Base-by-base conservation (phyloP, 2,329 filamentous ascomycete species). In the Cordyceps tenuipes region DNA sequence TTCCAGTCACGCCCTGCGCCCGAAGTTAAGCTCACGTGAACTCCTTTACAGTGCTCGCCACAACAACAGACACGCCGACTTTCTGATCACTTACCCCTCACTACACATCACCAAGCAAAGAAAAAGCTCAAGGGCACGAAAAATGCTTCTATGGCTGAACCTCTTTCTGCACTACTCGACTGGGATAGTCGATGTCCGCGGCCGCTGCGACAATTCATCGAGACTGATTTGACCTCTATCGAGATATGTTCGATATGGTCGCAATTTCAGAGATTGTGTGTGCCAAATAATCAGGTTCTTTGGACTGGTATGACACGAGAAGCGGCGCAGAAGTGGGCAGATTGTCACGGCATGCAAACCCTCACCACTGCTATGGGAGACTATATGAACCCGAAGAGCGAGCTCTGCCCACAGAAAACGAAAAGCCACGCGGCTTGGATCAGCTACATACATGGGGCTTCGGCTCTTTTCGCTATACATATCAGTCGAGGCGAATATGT, bases 371-470 rank as follows among this genome's bases (percentile, higher is more conserved):
- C 63, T 0, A 63, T 67, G 39, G 65, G 66, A 13, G 62, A 61
- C 5, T 47, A 66, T 5, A 53, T 64, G 3, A 15, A 63, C 21
- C 39, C 7, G 4, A 43, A 52, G n/a, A 44, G 60, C 13, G 43
- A 34, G 3, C 49, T 36, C 2, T 63, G 47, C 7, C 36, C 17
- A 2, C 7, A 50, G n/a, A 7, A 47, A 10, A 5, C 34, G 12
- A 17, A 61, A 60, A 21, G 1, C 0, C 0, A n/a, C 0, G 50
- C 57, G 8, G 7, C 19, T n/a, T 56, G 61, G 57, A 53, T 46
- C 15, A 43, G 47, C 23, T 66, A 62, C n/a, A 63, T 67, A 8
- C 58, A 63, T 44, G 65, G 65, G 1, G 65, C 66, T 0, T 67
- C 65, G 3, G 61, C 58, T 1, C 19, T 67, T 5, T 67, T 67